Evolutionary conservation across 805 yeast species (phyloP), one percentile per base, ranked within the genome.

Genomic region (Ogataea paradorogensis): DNA sequence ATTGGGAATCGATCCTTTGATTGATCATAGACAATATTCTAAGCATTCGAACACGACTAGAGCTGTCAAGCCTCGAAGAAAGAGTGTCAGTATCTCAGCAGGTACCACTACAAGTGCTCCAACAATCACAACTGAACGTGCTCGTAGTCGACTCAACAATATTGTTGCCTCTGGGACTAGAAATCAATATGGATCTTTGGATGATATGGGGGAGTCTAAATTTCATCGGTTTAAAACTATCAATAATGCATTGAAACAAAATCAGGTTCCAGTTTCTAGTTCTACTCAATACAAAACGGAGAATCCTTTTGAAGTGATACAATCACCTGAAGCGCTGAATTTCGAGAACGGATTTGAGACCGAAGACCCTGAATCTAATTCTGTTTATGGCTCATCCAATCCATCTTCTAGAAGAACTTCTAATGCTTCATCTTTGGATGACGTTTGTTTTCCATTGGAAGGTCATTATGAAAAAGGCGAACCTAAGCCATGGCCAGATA

Each of bases 381-480:
- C 64, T 3, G 50, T 58, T 7, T 61, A 61, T 32, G 61, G 52
- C 2, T 58, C 64, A 11, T 80, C 85, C n/a, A 79, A 80, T 51
- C 87, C 88, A 5, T 67, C 79, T 3, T 73, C 82, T 15, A 73
- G 84, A 34, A 69, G 84, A 43, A 66, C 77, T 27, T 71, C 81
- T 26, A 78, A 76, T 38, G 76, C 78, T 27, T 81, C 95, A 0
- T 85, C 96, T 1, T 65, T 91, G 43, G 90, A 84, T 57, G 99
- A 91, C 62, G 99, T 91, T 18, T 91, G 96, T 56, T 79, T 88
- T 60, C 96, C 95, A 0, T 70, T 89, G 27, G 89, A 82, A 47
- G 77, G 75, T 32, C 36, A 56, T 7, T 59, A 58, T 32, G 67
- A 60, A 14, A 48, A 52, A 6, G 65, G 63, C 16, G 50, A 53